Evolutionary conservation across 1,139 yeast species (phyloP), one percentile per base, ranked within the genome.

Genomic region (Lodderomyces parapsilosis): DNA sequence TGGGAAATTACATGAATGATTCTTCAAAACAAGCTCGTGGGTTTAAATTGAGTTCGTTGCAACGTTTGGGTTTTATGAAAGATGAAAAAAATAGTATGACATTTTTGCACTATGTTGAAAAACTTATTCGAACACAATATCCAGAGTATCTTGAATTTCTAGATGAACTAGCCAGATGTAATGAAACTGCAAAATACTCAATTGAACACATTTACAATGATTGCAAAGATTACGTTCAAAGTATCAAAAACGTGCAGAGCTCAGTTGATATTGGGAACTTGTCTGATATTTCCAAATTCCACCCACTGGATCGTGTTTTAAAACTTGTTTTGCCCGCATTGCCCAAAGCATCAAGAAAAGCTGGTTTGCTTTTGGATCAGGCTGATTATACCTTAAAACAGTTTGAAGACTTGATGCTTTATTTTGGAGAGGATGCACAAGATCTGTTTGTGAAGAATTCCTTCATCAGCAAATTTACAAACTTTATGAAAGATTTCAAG

Each of bases 1-100:
- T 86, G 41, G 95, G 95, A 65, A 86, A 86, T 57, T 86, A 80
- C 56, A 86, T 86, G 94, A 86, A 86, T 57, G 91, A 86, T 55
- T 71, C 82, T 6, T 75, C 88, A 1, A 86, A 86, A 52, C 91
- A 86, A 59, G 93, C 94, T 0, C 82, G 78, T 51, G 95, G 95
- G 42, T 86, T 86, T 67, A 85, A 83, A 55, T 73, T 86, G 54
- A 76, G 81, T 44, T 84, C 94, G 1, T 73, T 86, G 46, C 94
- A 83, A 59, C 68, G 94, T 57, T 71, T 86, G 49, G 80, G 86
- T 36, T 86, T 86, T 54, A 80, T 86, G 71, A 86, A 86, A 52
- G 93, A 86, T 59, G 84, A 82, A 44, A 83, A 82, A 53, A 86
- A 86, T 58, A 80, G 86, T 49, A 82, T 83, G 81, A 83, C 93